A percentile compares a stretch with the other conserved stretches of the same genome.
Evolutionary conservation across 2,329 filamentous ascomycete species (phyloP).

Genomic region (Magnaporthiopsis incrustans): DNA sequence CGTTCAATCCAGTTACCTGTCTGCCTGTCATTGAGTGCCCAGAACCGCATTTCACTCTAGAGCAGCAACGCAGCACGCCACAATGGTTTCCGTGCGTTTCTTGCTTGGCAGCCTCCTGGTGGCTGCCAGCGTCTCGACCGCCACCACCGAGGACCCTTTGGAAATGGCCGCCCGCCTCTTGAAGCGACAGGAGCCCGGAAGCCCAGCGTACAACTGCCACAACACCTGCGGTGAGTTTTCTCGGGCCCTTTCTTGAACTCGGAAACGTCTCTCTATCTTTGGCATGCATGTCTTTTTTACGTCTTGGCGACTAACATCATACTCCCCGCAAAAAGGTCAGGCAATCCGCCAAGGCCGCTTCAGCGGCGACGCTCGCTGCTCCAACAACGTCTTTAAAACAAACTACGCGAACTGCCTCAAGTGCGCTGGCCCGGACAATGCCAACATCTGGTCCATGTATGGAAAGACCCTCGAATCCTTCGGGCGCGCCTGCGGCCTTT

Average conservation of each 20-base stretch:
- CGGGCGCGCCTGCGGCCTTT: slow-evolving; percentile 21
- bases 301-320: not conserved
- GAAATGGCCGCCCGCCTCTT: slow-evolving; percentile 8
- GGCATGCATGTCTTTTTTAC: not conserved
- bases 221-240: slow-evolving; percentile 31
- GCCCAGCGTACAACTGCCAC: slow-evolving; percentile 33
- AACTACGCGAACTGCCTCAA: slow-evolving; percentile 32
- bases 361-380: slow-evolving; percentile 23
- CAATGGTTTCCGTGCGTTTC: slow-evolving; percentile 12
- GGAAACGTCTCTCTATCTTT: not conserved
- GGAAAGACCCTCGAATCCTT: slow-evolving; percentile 22
- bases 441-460: slow-evolving; percentile 34
- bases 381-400: slow-evolving; percentile 26
- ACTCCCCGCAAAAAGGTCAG: slow-evolving; percentile 15
- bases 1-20: no score
- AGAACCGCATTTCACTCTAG: not conserved
- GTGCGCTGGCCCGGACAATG: slow-evolving; percentile 30
- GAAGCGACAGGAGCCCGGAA: slow-evolving; percentile 28
- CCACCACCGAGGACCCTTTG: not conserved
- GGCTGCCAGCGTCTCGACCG: slow-evolving; percentile 10
- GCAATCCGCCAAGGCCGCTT: slow-evolving; percentile 25
- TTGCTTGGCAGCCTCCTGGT: slow-evolving; percentile 9
- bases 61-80: not conserved
- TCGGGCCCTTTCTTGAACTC: not conserved
- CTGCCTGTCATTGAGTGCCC: no score